Base-by-base conservation (phyloP, 495 filamentous ascomycete species). In the Penicillium silybi region DNA sequence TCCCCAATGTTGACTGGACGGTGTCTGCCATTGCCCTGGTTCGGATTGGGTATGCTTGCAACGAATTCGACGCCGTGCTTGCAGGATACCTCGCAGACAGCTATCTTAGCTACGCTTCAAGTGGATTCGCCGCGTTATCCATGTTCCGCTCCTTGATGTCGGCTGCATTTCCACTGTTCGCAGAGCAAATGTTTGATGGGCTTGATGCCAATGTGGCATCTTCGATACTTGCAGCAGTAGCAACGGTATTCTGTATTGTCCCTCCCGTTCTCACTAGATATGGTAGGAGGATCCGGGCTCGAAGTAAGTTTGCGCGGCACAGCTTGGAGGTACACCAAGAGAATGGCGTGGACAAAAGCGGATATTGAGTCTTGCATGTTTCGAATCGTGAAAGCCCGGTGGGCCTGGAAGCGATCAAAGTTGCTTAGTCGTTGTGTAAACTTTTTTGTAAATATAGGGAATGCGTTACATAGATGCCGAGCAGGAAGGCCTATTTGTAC, bases 51-150 rank as follows among this genome's bases (percentile, higher is more conserved):
- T 79, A 72, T 48, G 71, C 73, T 1, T 50, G 66, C 15, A 75
- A 74, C 44, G 77, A 80, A 49, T 71, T 78, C 48, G 69, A 65
- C 9, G 65, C 60, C 19, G 65, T 69, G 1, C 63, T 80, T 8
- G 56, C 61, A 1, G 74, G 72, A 1, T 81, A 81, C 48, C 53
- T 79, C 8, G 69, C 72, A 1, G 75, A 79, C 54, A 57, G 66
- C 6, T 81, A 80, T 41, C 62, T 69, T 1, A 62, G 59, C 16
- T 76, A 73, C 51, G 65, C 73, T 0, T 65, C 72, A 0, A 74
- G 69, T 15, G 75, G 67, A 0, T 70, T 72, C 46, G 74, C 74
- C 1, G 68, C 71, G 0, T 40, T 77, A 34, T 44, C 57, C 1
- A 63, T 80, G 9, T 39, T 78, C 5, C 59, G 75, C 0, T 63